Evolutionary conservation across 2,329 filamentous ascomycete genomes (phyloP).

Genomic region (Sordariomycetes sp.): DNA sequence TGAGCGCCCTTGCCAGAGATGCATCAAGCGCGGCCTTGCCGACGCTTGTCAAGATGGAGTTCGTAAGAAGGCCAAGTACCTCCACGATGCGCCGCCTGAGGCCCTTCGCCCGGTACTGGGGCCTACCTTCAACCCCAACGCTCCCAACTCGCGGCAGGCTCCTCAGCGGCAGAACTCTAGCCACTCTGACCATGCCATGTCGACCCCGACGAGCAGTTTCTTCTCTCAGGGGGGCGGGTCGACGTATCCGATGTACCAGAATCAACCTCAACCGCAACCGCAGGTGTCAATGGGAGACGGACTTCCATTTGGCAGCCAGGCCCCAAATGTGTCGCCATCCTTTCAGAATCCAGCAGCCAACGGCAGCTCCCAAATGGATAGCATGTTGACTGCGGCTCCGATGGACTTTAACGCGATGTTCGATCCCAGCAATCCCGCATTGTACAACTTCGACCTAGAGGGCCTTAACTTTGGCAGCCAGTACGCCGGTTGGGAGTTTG

Average conservation of each 20-base stretch:
- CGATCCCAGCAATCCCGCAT: conserved; percentile 81
- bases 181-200: conserved; percentile 30
- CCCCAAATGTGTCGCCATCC: conserved; percentile 65
- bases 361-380: conserved; percentile 34
- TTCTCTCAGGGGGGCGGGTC: conserved; percentile 36
- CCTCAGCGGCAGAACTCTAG: conserved; percentile 38
- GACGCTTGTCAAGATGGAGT: conserved; percentile 93
- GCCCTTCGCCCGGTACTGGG: conserved; percentile 80
- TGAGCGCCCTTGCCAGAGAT: conserved; percentile 86
- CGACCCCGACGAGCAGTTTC: conserved; percentile 30
- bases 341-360: conserved; percentile 49
- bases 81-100: conserved; percentile 89
- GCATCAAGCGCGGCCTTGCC: conserved; percentile 85
- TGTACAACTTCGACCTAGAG: conserved; percentile 94
- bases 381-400: conserved; percentile 39
- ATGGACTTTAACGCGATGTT: conserved; percentile 59
- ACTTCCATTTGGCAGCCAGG: conserved; percentile 52
- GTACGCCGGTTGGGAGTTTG: conserved; percentile 91
- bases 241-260: conserved; percentile 41
- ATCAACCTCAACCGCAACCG: conserved; percentile 32
- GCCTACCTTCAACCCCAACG: conserved; percentile 55
- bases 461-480: conserved; percentile 85
- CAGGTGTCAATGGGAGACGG: conserved; percentile 25
- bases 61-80: conserved; percentile 97
- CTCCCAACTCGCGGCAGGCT: conserved; percentile 33